These are phyloP conservation scores for Microcyclospora tardicrescens DNA, from an alignment of 2,329 filamentous ascomycete genomes.

Conservation along the genomic window DNA sequence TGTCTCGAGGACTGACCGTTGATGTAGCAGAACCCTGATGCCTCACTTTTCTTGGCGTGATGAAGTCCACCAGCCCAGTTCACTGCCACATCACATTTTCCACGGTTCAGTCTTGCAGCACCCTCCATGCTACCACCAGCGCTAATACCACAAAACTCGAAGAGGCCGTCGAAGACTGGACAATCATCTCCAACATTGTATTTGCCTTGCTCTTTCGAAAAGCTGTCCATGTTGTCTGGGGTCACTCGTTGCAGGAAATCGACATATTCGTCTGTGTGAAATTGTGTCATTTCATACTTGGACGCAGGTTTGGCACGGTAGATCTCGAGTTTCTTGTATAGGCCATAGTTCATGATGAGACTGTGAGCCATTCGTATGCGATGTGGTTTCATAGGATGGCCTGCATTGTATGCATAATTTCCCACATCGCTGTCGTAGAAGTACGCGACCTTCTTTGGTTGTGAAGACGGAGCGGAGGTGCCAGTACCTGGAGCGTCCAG, in stretches of 20 bases:
- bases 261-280: slow-evolving; percentile 61
- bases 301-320: slow-evolving; percentile 41
- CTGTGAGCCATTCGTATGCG: slow-evolving; percentile 53
- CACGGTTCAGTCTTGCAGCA: slow-evolving; percentile 52
- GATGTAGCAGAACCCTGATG: slow-evolving; percentile 36
- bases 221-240: slow-evolving; percentile 95
- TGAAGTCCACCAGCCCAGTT: slow-evolving; percentile 39
- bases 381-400: slow-evolving; percentile 56
- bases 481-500: slow-evolving; percentile 39
- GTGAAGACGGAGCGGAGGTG: slow-evolving; percentile 35
- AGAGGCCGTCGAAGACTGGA: slow-evolving; percentile 57
- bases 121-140: slow-evolving; percentile 60
- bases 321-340: slow-evolving; percentile 64
- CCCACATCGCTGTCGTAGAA: slow-evolving; percentile 98
- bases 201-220: slow-evolving; percentile 76
- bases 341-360: slow-evolving; percentile 58
- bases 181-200: slow-evolving; percentile 53
- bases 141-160: slow-evolving; percentile 59
- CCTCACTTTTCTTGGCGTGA: slow-evolving; percentile 37
- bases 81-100: slow-evolving; percentile 54
- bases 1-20: slow-evolving; percentile 24
- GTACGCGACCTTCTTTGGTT: slow-evolving; percentile 80
- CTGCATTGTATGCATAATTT: slow-evolving; percentile 86
- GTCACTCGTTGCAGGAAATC: slow-evolving; percentile 75
- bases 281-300: slow-evolving; percentile 60